Conservation (phyloP, 2,329 filamentous ascomycete species). For the Zymoseptoria brevis region DNA sequence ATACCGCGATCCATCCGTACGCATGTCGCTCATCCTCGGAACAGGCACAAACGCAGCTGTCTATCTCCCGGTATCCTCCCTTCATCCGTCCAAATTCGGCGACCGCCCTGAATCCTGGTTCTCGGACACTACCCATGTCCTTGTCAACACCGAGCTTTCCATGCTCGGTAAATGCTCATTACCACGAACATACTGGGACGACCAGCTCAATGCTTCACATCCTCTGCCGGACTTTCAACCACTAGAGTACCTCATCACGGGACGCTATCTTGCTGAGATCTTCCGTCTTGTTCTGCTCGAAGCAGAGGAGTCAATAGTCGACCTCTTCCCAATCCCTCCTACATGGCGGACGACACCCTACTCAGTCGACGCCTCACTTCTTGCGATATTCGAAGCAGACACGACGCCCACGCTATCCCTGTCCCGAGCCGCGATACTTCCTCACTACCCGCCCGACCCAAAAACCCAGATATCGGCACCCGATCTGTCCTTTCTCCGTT, state of each 20-base stretch:
- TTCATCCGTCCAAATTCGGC: constrained; percentile 51
- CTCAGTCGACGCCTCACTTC: constrained; percentile 50
- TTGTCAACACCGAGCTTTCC: constrained; percentile 59
- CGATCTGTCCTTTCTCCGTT: constrained; percentile 45
- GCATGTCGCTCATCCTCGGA: constrained; percentile 56
- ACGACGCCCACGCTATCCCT: constrained; percentile 31
- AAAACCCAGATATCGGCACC: constrained; percentile 30
- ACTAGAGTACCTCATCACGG: constrained; percentile 56
- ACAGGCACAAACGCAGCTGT: constrained; percentile 60
- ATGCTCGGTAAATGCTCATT: constrained; percentile 56
- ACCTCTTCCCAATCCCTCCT: constrained; percentile 52
- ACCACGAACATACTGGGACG: constrained; percentile 55
- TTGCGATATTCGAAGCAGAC: constrained; percentile 50
- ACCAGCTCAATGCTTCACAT: constrained; percentile 50
- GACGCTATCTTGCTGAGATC: constrained; percentile 57
- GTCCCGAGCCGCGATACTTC: constrained; percentile 42
- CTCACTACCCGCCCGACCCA: constrained; percentile 41
- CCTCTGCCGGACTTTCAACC: constrained; percentile 56
- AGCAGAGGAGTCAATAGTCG: constrained; percentile 46
- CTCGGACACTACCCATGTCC: constrained; percentile 50
- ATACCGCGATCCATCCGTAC: constrained; percentile 52
- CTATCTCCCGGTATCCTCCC: constrained; percentile 48
- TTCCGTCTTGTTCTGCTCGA: constrained; percentile 54
- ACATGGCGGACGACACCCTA: constrained; percentile 48
- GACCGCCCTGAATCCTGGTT: constrained; percentile 48